phyloP scores from a whole-genome alignment of 1,284 basidiomycete genomes.

The Pseudozyma thailandica region DNA sequence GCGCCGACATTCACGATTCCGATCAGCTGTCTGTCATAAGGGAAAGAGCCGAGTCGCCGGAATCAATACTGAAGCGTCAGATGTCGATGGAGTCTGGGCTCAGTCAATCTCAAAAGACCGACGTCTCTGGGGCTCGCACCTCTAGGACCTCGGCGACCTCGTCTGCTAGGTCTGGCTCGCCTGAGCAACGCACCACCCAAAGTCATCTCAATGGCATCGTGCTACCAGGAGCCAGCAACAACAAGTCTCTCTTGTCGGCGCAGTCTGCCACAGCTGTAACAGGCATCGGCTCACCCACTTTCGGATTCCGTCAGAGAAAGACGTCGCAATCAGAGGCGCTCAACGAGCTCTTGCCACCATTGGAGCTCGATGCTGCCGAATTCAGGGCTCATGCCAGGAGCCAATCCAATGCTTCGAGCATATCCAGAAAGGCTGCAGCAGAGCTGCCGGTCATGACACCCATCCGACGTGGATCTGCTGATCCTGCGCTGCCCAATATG shows the following conservation, averaged over 20 bases:
- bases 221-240: neutral
- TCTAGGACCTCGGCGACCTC: constrained; percentile 15
- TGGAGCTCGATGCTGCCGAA: constrained; percentile 9
- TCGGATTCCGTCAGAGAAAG: constrained; percentile 11
- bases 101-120: constrained; percentile 8
- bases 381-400: constrained; percentile 3
- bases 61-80: constrained; percentile 18
- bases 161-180: constrained; percentile 21
- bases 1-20: constrained; percentile 33
- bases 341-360: constrained; percentile 25
- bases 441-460: constrained; percentile 4
- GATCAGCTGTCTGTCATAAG: constrained; percentile 41
- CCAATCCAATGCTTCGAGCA: constrained; percentile 14
- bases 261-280: neutral
- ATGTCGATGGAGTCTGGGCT: constrained; percentile 14
- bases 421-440: constrained; percentile 4
- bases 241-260: neutral
- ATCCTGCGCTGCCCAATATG: neutral
- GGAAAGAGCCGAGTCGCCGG: constrained; percentile 39
- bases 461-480: constrained; percentile 17
- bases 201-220: neutral
- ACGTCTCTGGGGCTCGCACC: constrained; percentile 5
- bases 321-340: constrained; percentile 14
- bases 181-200: neutral
- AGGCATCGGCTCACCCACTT: constrained; percentile 29